These are phyloP conservation scores for Coemansia sp. DNA, from an alignment of 192 early-diverging fungal genomes.

Conservation along the genomic window DNA sequence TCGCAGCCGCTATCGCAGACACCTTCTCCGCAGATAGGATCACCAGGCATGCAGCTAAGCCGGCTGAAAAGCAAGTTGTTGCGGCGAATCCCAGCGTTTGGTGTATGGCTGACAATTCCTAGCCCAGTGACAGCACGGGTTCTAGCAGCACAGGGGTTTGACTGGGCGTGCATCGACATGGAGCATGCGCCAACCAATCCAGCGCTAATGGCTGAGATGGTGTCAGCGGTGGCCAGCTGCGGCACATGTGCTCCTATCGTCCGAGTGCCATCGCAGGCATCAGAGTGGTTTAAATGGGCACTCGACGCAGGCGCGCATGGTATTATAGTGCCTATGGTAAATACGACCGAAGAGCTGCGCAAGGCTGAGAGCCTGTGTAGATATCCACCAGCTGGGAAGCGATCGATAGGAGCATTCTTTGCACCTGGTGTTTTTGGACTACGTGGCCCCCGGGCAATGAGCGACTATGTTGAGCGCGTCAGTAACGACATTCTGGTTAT, in stretches of 20 bases:
- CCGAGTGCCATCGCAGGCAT: conserved; percentile 49
- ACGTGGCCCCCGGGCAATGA: conserved; percentile 34
- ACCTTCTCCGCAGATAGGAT: conserved; percentile 9
- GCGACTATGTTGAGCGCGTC: conserved; percentile 37
- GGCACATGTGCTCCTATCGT: conserved; percentile 51
- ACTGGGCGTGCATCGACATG: conserved; percentile 58
- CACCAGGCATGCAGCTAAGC: conserved; percentile 12
- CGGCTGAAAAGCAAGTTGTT: conserved; percentile 36
- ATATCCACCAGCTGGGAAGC: conserved; percentile 44
- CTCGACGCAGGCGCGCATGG: conserved; percentile 53
- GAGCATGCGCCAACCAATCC: conserved; percentile 50
- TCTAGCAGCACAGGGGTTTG: conserved; percentile 48
- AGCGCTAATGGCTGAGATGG: conserved; percentile 54
- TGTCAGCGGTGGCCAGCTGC: conserved; percentile 50
- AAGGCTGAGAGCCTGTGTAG: conserved; percentile 22
- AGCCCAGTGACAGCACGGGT: conserved; percentile 47
- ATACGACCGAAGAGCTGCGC: conserved; percentile 47
- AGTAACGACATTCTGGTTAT: conserved; percentile 46
- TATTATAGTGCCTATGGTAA: conserved; percentile 49
- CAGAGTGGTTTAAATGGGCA: conserved; percentile 55
- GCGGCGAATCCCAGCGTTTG: conserved; percentile 42
- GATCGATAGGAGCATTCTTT: conserved; percentile 42
- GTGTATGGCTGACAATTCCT: conserved; percentile 52
- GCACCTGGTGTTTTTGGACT: conserved; percentile 39
- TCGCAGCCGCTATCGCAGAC: conserved; percentile 25